A percentile compares a stretch with the other conserved stretches of the same genome.
phyloP scores from a whole-genome alignment of 495 filamentous ascomycete genomes.

The Chaetomium tenue region DNA sequence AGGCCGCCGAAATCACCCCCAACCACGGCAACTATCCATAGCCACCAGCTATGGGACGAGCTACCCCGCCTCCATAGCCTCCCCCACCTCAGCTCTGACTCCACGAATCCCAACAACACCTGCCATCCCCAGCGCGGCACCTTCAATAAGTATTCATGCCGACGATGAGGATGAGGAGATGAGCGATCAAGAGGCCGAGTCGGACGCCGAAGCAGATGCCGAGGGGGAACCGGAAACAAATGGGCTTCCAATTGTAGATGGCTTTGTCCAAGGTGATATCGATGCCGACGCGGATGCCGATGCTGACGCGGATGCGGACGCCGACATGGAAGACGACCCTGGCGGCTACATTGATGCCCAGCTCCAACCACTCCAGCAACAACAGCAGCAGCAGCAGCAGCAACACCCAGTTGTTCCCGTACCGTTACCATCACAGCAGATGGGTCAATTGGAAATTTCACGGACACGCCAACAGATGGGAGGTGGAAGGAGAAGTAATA shows the following conservation, averaged over 20 bases:
- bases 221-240: constrained; percentile 32
- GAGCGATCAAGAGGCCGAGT: constrained; percentile 44
- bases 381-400: neutral
- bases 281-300: constrained; percentile 19
- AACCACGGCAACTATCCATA: neutral
- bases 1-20: constrained; percentile 15
- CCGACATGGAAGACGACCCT: constrained; percentile 29
- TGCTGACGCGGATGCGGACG: constrained; percentile 22
- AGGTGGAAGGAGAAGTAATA: neutral
- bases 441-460: neutral
- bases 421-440: neutral
- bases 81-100: constrained; percentile 7
- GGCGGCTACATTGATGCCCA: constrained; percentile 19
- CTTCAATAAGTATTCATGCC: constrained; percentile 18
- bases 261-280: constrained; percentile 18
- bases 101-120: constrained; percentile 3
- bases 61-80: constrained; percentile 20
- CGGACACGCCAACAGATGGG: neutral
- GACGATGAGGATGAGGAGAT: constrained; percentile 34
- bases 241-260: too few species aligned
- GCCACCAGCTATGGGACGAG: neutral
- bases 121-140: constrained; percentile 16
- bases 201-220: constrained; percentile 29
- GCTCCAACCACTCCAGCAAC: constrained; percentile 1
- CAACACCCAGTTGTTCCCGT: neutral